Evolutionary conservation across 108 stramenopile species (phyloP).

Genomic region (Nitzschia palea): DNA sequence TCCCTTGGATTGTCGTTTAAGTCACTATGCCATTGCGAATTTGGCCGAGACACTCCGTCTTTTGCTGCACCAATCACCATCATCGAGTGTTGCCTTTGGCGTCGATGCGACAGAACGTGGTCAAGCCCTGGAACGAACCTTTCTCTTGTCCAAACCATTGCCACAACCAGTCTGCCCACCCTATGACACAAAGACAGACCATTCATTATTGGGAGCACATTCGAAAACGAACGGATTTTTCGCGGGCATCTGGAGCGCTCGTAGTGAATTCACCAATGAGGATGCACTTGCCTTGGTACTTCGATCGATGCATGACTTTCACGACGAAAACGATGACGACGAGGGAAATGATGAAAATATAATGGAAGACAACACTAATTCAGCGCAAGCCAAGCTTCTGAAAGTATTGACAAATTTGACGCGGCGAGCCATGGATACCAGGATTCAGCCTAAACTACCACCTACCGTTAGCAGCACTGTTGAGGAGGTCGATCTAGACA

Average conservation of each 20-base stretch:
- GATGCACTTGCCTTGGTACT: not conserved
- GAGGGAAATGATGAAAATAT: not conserved
- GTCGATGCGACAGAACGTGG: not conserved
- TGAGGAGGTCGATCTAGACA: not conserved
- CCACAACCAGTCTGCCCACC: too few species aligned
- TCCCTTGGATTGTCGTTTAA: slow-evolving; percentile 23
- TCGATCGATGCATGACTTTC: not conserved
- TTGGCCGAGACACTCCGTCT: slow-evolving; percentile 7
- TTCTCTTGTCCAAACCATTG: not conserved
- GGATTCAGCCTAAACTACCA: not conserved
- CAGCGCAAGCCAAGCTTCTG: not conserved
- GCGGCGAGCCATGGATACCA: slow-evolving; percentile 13
- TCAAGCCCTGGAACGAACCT: not conserved
- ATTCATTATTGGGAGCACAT: too few species aligned
- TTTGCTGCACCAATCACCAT: slow-evolving; percentile 1
- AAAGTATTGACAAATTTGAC: slow-evolving; percentile 10
- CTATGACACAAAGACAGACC: too few species aligned
- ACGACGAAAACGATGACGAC: not conserved
- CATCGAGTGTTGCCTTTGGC: not conserved
- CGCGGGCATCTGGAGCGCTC: slow-evolving; percentile 1
- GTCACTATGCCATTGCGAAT: slow-evolving; percentile 7
- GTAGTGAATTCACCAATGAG: not conserved
- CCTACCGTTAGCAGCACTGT: not conserved
- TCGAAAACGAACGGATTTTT: too few species aligned
- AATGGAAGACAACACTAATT: not conserved